phyloP scores from a whole-genome alignment of 2,329 filamentous ascomycete genomes.

The Ophiostoma sp. region DNA sequence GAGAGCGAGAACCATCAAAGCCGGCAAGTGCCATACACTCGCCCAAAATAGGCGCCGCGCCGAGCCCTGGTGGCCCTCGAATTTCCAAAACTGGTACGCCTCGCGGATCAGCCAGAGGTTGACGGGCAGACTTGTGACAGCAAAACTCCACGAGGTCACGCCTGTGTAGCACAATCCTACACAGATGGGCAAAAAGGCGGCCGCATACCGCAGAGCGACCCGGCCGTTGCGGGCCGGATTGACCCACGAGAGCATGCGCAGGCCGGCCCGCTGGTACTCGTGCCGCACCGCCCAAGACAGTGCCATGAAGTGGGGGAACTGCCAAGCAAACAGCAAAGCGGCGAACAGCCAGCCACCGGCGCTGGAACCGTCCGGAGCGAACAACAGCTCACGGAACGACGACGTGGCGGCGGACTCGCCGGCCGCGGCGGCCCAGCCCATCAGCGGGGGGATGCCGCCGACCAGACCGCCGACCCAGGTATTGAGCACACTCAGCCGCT shows the following conservation, averaged over 20 bases:
- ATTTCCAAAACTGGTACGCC: constrained; percentile 77
- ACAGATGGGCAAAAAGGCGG: constrained; percentile 85
- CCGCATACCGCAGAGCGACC: constrained; percentile 82
- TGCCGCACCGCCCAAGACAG: constrained; percentile 84
- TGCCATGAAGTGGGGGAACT: constrained; percentile 98
- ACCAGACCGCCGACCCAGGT: constrained; percentile 95
- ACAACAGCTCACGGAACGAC: constrained; percentile 63
- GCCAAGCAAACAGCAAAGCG: constrained; percentile 85
- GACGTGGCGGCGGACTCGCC: constrained; percentile 70
- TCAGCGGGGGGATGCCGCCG: constrained; percentile 89
- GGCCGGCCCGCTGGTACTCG: constrained; percentile 74
- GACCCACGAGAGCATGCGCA: constrained; percentile 78
- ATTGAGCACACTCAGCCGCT: constrained; percentile 81
- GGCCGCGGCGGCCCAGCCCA: constrained; percentile 96
- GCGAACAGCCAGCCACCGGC: constrained; percentile 88
- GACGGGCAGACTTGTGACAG: constrained; percentile 74
- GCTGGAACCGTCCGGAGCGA: constrained; percentile 61
- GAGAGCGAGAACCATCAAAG: constrained; percentile 84
- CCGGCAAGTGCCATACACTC: constrained; percentile 93
- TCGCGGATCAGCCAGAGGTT: constrained; percentile 84
- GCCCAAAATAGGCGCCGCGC: constrained; percentile 93
- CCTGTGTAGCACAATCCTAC: constrained; percentile 73
- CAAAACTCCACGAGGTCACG: constrained; percentile 83
- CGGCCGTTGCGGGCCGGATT: constrained; percentile 83
- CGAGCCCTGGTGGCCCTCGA: constrained; percentile 74